phyloP scores from a whole-genome alignment of 805 yeast genomes.

The Cephaloascus albidus region DNA sequence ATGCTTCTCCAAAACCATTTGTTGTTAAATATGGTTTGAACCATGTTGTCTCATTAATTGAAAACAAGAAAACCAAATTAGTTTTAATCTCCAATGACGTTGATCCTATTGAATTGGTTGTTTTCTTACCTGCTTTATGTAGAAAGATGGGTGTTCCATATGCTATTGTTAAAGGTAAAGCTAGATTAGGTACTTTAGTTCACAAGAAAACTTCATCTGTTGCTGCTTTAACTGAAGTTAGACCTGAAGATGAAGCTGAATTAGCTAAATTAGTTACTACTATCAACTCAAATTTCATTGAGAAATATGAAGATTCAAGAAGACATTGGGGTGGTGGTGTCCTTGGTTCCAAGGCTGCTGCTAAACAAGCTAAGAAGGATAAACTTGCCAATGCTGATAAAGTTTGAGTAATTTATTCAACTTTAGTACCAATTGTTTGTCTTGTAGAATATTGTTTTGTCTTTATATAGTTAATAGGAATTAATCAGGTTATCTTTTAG shows the following conservation, averaged over 20 bases:
- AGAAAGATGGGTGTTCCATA: slow-evolving; percentile 99
- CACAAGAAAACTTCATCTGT: slow-evolving; percentile 97
- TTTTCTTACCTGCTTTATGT: slow-evolving; percentile 97
- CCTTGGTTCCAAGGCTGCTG: slow-evolving; percentile 90
- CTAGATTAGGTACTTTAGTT: slow-evolving; percentile 94
- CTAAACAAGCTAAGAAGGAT: slow-evolving; percentile 71
- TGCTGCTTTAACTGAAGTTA: slow-evolving; percentile 94
- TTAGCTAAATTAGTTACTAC: slow-evolving; percentile 89
- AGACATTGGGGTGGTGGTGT: slow-evolving; percentile 99
- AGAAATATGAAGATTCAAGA: slow-evolving; percentile 91
- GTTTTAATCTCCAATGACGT: slow-evolving; percentile 98
- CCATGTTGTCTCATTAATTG: slow-evolving; percentile 96
- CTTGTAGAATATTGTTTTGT: too few relatives aligned
- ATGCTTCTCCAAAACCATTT: slow-evolving; percentile 94
- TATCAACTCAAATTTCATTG: slow-evolving; percentile 86
- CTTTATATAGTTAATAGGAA: too few relatives aligned
- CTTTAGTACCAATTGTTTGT: neutral
- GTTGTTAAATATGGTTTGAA: slow-evolving; percentile 97
- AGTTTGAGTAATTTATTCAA: neutral
- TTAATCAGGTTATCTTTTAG: neutral
- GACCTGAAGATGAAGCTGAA: slow-evolving; percentile 89
- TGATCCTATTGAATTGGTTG: slow-evolving; percentile 96
- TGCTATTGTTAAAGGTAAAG: slow-evolving; percentile 97
- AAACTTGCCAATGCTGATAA: slow-evolving; percentile 32
- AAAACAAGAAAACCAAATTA: slow-evolving; percentile 97